A percentile compares a stretch with the other conserved stretches of the same genome.
These are phyloP conservation scores for Arthonia radiata DNA, from an alignment of 495 filamentous ascomycete genomes.

Conservation along the genomic window DNA sequence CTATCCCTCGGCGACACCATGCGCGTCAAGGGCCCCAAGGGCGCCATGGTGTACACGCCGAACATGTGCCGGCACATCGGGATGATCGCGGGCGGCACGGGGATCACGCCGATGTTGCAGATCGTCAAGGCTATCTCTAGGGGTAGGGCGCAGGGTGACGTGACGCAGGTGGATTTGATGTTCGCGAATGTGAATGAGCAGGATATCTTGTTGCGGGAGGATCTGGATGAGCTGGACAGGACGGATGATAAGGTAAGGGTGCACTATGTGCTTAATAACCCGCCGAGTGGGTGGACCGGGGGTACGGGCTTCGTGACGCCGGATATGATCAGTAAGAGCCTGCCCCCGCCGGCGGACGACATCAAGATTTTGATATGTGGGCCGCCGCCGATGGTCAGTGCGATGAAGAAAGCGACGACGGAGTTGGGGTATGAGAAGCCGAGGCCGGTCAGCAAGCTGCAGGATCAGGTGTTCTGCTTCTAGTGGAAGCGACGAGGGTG, in stretches of 20 bases:
- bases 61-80: conserved; percentile 87
- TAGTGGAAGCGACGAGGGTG: no score
- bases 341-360: conserved; percentile 62
- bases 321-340: conserved; percentile 79
- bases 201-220: conserved; percentile 80
- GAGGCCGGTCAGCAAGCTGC: conserved; percentile 80
- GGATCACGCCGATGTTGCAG: conserved; percentile 96
- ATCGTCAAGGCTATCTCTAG: conserved; percentile 75
- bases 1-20: conserved; percentile 67
- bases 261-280: conserved; percentile 91
- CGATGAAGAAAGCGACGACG: conserved; percentile 90
- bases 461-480: conserved; percentile 55
- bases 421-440: conserved; percentile 76
- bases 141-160: conserved; percentile 47
- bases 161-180: conserved; percentile 72
- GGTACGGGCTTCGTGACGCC: conserved; percentile 82
- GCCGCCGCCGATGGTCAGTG: conserved; percentile 86
- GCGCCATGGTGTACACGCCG: conserved; percentile 85
- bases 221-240: conserved; percentile 52
- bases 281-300: conserved; percentile 68
- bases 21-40: conserved; percentile 79
- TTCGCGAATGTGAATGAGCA: conserved; percentile 88
- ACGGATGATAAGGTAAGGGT: conserved; percentile 62
- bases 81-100: conserved; percentile 94
- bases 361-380: conserved; percentile 94